phyloP scores from a whole-genome alignment of 2,329 filamentous ascomycete species.

The Cladophialophora chaetospira region DNA sequence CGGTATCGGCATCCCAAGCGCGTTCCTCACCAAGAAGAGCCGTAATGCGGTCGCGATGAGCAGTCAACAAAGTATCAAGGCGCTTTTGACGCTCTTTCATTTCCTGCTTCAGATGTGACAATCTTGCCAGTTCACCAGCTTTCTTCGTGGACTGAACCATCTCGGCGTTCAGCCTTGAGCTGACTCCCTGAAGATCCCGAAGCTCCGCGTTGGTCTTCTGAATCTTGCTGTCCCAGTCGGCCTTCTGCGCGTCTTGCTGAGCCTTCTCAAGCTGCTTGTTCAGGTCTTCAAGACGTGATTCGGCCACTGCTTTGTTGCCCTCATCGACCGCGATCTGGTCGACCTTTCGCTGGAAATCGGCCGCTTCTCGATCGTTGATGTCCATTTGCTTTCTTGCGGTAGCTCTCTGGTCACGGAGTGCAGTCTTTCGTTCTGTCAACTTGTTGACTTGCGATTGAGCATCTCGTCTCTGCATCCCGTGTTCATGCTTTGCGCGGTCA shows the following conservation, averaged over 20 bases:
- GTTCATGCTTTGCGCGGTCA: slow-evolving; percentile 72
- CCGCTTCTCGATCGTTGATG: slow-evolving; percentile 70
- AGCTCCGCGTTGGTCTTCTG: slow-evolving; percentile 66
- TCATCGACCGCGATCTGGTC: slow-evolving; percentile 81
- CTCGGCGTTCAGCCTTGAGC: slow-evolving; percentile 73
- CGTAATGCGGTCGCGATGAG: slow-evolving; percentile 71
- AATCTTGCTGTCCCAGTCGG: slow-evolving; percentile 71
- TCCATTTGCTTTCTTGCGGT: slow-evolving; percentile 72
- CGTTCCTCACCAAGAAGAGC: slow-evolving; percentile 60
- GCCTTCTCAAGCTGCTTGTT: slow-evolving; percentile 63
- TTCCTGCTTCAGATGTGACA: slow-evolving; percentile 82
- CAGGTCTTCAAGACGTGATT: slow-evolving; percentile 71
- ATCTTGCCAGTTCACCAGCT: slow-evolving; percentile 77
- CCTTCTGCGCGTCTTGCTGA: slow-evolving; percentile 63
- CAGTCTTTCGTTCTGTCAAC: slow-evolving; percentile 73
- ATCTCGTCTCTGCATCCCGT: slow-evolving; percentile 70
- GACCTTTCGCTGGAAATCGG: slow-evolving; percentile 66
- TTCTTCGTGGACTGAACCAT: slow-evolving; percentile 79
- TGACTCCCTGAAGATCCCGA: slow-evolving; percentile 69
- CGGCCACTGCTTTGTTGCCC: slow-evolving; percentile 75
- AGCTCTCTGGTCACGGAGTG: slow-evolving; percentile 71
- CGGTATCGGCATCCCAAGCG: slow-evolving; percentile 67
- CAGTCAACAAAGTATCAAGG: slow-evolving; percentile 73
- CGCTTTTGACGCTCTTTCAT: slow-evolving; percentile 71
- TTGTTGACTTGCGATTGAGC: slow-evolving; percentile 72